Evolutionary conservation across 768 basidiomycete species (phyloP), one percentile per base, ranked within the genome.

Genomic region (Xanthoconium purpureum): DNA sequence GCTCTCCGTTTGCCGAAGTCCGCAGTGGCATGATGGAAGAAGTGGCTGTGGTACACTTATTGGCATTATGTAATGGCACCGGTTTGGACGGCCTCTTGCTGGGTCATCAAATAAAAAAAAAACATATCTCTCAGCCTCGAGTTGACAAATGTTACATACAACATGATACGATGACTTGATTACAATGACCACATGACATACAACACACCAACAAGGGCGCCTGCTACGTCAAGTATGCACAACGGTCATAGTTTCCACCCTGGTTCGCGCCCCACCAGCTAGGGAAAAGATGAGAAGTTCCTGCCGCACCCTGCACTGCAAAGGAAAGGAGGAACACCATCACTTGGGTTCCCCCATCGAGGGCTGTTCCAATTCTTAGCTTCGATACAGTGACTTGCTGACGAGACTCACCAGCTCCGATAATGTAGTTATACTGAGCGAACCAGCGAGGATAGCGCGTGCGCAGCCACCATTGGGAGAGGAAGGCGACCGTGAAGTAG

Each of bases 371-470:
- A 38, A 42, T 20, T 18, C 8, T 57, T 24, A 63, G 46, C 11
- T 46, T 33, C 36, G 20, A 42, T 12, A 48, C 11, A 5, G 15
- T n/a, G 18, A 39, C 33, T 24, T 15, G 17, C 30, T 30, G n/a
- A n/a, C 2, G 15, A 33, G 40, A 60, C 69, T 56, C 42, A 71
- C 67, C 87, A 40, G 84, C 88, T 30, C 84, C 84, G 5, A 88
- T 69, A 38, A 86, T 80, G 63, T 85, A 86, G 64, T 87, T 86
- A 67, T 85, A 85, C 62, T 75, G 75, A 63, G 80, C 79, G 70
- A 85, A 89, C 86, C 85, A 89, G 14, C 78, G 77, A 2, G 87
- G 83, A 54, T 84, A 73, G 56, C 80, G 78, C 38, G 70, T 77
- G 35, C 85, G 74, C 20, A 87, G 62, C 81, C 81, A 87, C 28